A percentile compares a stretch with the other conserved stretches of the same genome.
Conservation (phyloP, 2,329 filamentous ascomycete species). For the Diaporthe amygdali region DNA sequence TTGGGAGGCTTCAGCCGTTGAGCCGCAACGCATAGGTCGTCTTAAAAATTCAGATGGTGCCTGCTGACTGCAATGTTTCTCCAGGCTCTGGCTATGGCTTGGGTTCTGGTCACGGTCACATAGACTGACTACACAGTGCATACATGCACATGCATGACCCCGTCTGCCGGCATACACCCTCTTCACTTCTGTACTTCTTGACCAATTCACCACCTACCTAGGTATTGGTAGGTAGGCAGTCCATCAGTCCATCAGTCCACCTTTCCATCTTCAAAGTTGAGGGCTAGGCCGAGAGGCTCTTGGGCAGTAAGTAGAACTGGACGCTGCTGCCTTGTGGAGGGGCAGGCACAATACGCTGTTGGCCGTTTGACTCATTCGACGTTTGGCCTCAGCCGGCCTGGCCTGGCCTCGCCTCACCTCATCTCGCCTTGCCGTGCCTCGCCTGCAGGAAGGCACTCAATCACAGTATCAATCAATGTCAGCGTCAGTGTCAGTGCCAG, state of each 20-base stretch:
- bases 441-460: neutral
- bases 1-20: neutral
- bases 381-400: neutral
- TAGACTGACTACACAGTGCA: too few relatives aligned
- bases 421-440: too few relatives aligned
- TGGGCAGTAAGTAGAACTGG: too few relatives aligned
- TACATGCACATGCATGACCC: too few relatives aligned
- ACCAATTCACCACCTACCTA: too few relatives aligned
- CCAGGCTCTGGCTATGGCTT: neutral
- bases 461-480: neutral
- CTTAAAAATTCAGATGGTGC: too few relatives aligned
- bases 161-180: too few relatives aligned
- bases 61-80: neutral
- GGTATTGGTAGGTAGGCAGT: too few relatives aligned
- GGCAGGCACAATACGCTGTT: neutral
- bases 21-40: neutral
- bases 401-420: neutral
- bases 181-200: too few relatives aligned
- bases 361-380: slow-evolving; percentile 21
- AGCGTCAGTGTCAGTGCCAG: neutral
- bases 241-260: neutral
- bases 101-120: neutral
- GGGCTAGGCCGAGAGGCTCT: neutral
- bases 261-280: neutral
- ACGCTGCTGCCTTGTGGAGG: neutral